Evolutionary conservation across 768 basidiomycete species (phyloP), one percentile per base, ranked within the genome.

Genomic region (Pleurotus ostreatus): DNA sequence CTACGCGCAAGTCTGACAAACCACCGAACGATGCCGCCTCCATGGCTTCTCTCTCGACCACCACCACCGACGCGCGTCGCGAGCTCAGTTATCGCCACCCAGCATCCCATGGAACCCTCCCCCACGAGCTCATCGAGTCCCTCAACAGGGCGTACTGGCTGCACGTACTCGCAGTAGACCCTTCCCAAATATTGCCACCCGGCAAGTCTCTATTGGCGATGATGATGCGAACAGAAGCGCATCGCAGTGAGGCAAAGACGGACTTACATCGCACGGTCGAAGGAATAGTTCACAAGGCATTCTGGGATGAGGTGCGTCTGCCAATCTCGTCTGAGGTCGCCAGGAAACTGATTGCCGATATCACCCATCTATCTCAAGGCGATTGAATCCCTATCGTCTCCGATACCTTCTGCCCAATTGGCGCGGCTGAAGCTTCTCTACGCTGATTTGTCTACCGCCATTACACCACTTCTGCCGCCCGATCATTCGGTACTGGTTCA

Each of bases 191-290:
- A 6, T 70, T 90, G n/a, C 86, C 89, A 2, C 79, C 83, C 1
- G 85, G 85, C 49, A 91, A 91, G 67, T 87, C 87, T 0, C 70
- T 89, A 3, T 68, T 89, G 3, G 87, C 88, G 6, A 78, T 84
- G 72, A 71, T 90, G 67, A 64, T 69, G 18, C 70, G 70, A 46
- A 64, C 67, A 39, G 70, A 63, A 46, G 61, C 67, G 26, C 59
- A 56, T 39, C 52, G 58, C 25, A 57, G 56, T 11, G 58, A 61
- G 11, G 61, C 60, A 22, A 20, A 49, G 18, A 34, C 59, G 49
- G 34, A 60, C 5, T 9, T 78, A 8, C 70, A 71, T 8, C 67
- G 72, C 11, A 68, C 80, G 40, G 80, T 82, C 11, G 76, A 78
- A 56, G 74, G 77, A 57, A 80, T 82, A 5, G 78, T 81, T 11